phyloP scores from a whole-genome alignment of 2,329 filamentous ascomycete species.

The Leptographium lundbergii region DNA sequence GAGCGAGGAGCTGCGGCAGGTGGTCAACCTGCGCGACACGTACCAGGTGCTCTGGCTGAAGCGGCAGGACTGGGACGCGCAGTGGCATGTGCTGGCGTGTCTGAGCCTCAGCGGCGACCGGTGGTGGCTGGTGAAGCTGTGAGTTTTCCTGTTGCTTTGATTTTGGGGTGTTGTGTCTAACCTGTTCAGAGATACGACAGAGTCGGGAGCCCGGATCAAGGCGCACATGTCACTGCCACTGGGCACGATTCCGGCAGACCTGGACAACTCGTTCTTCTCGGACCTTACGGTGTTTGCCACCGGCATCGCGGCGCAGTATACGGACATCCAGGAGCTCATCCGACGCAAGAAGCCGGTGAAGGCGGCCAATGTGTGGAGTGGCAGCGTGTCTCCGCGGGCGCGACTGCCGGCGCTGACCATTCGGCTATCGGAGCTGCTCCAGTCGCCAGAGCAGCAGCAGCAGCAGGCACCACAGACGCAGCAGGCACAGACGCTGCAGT shows the following conservation, averaged over 20 bases:
- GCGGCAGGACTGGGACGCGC: constrained; percentile 55
- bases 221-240: constrained; percentile 12
- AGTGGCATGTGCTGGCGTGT: constrained; percentile 62
- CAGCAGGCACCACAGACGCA: no score
- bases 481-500: not conserved
- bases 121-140: constrained; percentile 66
- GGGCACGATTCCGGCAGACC: constrained; percentile 26
- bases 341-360: constrained; percentile 28
- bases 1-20: constrained; percentile 41
- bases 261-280: constrained; percentile 38
- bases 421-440: constrained; percentile 31
- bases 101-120: constrained; percentile 60
- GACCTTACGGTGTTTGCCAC: constrained; percentile 37
- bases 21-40: constrained; percentile 50
- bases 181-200: constrained; percentile 1
- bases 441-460: no score
- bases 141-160: constrained; percentile 25
- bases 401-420: constrained; percentile 35
- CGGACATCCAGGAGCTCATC: constrained; percentile 35
- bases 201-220: constrained; percentile 11
- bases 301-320: constrained; percentile 37
- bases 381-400: constrained; percentile 27
- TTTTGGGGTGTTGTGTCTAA: no score
- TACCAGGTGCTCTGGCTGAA: constrained; percentile 57
- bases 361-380: constrained; percentile 20